Evolutionary conservation across 179 eudicot genomes (phyloP).

Genomic region (Amaranthus tricolor): DNA sequence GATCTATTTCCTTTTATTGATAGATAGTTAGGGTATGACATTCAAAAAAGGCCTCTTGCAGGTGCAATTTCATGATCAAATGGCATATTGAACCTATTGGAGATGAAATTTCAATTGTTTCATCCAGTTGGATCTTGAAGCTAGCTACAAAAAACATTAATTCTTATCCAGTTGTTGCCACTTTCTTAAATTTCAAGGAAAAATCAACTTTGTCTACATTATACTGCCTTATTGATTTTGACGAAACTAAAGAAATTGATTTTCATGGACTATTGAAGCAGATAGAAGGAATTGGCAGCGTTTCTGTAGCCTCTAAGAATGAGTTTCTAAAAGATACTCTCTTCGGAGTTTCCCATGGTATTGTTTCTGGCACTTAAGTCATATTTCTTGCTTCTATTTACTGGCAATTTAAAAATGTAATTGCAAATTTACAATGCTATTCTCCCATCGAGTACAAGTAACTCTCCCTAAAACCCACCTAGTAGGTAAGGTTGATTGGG

Average conservation of each 20-base stretch:
- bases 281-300: constrained; percentile 44
- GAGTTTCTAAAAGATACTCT: constrained; percentile 27
- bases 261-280: constrained; percentile 41
- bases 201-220: constrained; percentile 16
- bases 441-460: too few species aligned
- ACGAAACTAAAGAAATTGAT: constrained; percentile 44
- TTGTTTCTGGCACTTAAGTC: neutral
- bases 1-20: neutral
- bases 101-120: constrained; percentile 32
- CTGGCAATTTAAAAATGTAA: too few species aligned
- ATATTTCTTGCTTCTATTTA: too few species aligned
- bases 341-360: constrained; percentile 28
- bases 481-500: too few species aligned
- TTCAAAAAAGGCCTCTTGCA: constrained; percentile 47
- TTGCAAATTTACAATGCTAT: too few species aligned
- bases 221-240: constrained; percentile 17
- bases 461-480: too few species aligned
- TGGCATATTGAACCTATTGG: constrained; percentile 40
- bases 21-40: constrained; percentile 48
- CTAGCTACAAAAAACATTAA: constrained; percentile 38
- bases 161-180: constrained; percentile 44
- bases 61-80: constrained; percentile 52
- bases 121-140: constrained; percentile 46
- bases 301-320: constrained; percentile 28
- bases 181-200: constrained; percentile 36